Base-by-base conservation (phyloP, 2,329 filamentous ascomycete genomes). In the Chlorencoelia australis region DNA sequence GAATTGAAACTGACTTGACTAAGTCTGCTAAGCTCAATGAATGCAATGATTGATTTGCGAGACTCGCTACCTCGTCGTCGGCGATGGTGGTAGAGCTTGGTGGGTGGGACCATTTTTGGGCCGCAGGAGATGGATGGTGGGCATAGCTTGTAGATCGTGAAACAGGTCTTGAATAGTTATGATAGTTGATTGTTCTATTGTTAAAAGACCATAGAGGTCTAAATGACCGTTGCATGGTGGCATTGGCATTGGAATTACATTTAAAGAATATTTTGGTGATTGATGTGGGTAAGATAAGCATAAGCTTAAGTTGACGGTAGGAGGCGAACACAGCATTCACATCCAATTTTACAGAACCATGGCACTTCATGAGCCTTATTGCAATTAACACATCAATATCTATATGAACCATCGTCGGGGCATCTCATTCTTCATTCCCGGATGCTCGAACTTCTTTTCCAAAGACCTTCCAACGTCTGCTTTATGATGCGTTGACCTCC, bases 11-110 rank as follows among this genome's bases (percentile, higher is more conserved):
- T 49, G 68, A 93, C 82, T 81, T 89, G 50, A 95, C 82, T 5
- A 98, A 69, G 55, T 96, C 91, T 40, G 81, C 79, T 21, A 98
- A 73, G 17, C 85, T 91, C 53, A 96, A 66, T 8, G 81, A 75
- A 54, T 93, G 83, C 35, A 94, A 73, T 22, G 80, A 78, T 54
- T 82, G 78, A 39, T 77, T 76, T 20, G 88, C 85, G 30, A 96
- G 73, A 27, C 73, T 74, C 30, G 79, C 73, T 46, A 96, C 83
- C 56, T 91, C 82, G 45, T 82, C 76, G 55, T 89, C 82, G 25
- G 73, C 71, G 13, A 75, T 70, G 30, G 64, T 64, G n/a, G 64
- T 57, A 16, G 62, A 62, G 36, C 62, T 63, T 28, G 62, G 62
- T 11, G 64, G 65, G 46, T 63, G 58, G 7, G 61, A 58, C 58